These are phyloP conservation scores for Trichoderma sp. DNA, from an alignment of 2,329 filamentous ascomycete genomes.

Conservation along the genomic window DNA sequence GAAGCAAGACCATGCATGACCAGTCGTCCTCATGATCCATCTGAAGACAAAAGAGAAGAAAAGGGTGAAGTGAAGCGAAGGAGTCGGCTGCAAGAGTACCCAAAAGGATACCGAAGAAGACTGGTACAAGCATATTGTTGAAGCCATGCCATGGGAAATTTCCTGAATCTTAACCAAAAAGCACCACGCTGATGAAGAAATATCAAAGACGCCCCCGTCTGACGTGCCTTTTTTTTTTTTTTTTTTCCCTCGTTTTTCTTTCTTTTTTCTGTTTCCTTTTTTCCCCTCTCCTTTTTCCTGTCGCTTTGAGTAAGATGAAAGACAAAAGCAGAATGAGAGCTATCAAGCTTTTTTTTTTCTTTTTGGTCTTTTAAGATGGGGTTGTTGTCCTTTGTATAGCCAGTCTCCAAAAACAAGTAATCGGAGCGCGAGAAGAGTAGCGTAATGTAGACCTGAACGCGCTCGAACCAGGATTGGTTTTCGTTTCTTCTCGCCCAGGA, in stretches of 20 bases:
- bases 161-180: slow-evolving; percentile 11
- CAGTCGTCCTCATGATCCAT: too few species aligned
- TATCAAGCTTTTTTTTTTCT: background rate
- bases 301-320: background rate
- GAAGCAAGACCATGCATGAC: background rate
- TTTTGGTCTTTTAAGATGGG: background rate
- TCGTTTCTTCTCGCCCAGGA: background rate
- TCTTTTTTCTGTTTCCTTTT: too few species aligned
- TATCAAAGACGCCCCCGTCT: too few species aligned
- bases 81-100: background rate
- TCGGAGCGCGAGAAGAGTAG: too few species aligned
- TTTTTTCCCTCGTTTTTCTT: background rate
- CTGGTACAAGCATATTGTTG: background rate
- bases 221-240: background rate
- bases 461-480: background rate
- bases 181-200: slow-evolving; percentile 1
- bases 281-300: background rate
- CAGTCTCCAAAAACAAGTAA: background rate
- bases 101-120: background rate
- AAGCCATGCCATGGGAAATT: slow-evolving; percentile 5
- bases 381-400: background rate
- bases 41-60: background rate
- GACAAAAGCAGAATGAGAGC: background rate
- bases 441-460: too few species aligned
- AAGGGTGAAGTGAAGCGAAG: background rate